Percentiles rank a stretch among this genome's conserved stretches.
Conservation (phyloP, 1,284 basidiomycete species). For the Kalmanozyma brasiliensis region DNA sequence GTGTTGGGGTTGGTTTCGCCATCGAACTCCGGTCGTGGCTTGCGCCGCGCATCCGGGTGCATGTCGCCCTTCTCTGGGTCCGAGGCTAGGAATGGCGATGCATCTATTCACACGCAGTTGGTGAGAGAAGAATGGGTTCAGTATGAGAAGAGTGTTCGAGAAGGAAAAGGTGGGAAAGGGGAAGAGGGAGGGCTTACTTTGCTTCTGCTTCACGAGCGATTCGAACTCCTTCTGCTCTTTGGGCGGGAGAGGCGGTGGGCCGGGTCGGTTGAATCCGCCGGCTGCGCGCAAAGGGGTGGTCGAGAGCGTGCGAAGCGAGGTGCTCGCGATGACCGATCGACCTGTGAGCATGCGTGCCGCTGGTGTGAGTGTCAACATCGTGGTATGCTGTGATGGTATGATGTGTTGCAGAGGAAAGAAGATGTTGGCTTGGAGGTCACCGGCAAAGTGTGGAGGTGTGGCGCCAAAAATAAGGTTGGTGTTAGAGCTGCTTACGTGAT, state of each 20-base stretch:
- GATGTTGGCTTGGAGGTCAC: too few species aligned
- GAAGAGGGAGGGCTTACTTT: conserved; percentile 44
- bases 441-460: conserved; percentile 25
- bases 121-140: not conserved
- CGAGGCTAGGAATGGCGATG: conserved; percentile 41
- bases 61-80: conserved; percentile 51
- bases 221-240: conserved; percentile 70
- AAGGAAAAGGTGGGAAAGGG: not conserved
- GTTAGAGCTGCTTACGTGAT: conserved; percentile 39
- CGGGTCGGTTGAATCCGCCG: conserved; percentile 62
- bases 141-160: not conserved
- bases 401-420: too few species aligned
- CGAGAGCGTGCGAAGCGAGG: conserved; percentile 19
- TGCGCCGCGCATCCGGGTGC: conserved; percentile 68
- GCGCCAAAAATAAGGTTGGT: not conserved
- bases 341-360: not conserved
- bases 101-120: conserved; percentile 9
- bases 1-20: conserved; percentile 73
- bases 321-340: not conserved
- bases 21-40: conserved; percentile 70
- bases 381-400: not conserved
- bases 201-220: conserved; percentile 63
- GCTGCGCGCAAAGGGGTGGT: conserved; percentile 6
- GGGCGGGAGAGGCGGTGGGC: conserved; percentile 67
- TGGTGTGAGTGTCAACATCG: conserved; percentile 14